Evolutionary conservation across 495 filamentous ascomycete genomes (phyloP).

Genomic region (Aspergillus heteromorphus): DNA sequence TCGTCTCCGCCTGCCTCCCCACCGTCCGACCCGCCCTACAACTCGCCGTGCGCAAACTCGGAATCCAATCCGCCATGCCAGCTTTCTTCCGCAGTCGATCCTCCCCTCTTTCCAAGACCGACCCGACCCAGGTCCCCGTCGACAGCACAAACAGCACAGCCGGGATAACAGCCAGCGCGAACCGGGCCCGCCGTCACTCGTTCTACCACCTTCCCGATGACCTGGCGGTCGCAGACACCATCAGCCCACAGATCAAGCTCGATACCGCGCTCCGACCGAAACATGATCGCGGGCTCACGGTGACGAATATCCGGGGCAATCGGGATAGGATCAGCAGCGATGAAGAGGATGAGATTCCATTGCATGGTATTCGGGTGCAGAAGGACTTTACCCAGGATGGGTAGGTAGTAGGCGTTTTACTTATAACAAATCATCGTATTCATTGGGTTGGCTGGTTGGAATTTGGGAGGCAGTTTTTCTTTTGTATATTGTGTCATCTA

Average conservation of each 20-base stretch:
- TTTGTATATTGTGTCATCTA: no score
- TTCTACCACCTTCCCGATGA: slow-evolving; percentile 19
- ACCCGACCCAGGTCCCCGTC: neutral
- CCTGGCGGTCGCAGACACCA: neutral
- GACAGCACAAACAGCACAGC: neutral
- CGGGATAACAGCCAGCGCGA: neutral
- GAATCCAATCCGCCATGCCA: slow-evolving; percentile 9
- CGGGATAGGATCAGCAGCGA: neutral
- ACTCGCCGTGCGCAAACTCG: slow-evolving; percentile 12
- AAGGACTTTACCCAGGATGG: slow-evolving; percentile 18
- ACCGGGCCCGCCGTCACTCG: slow-evolving; percentile 10
- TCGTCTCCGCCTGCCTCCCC: slow-evolving; percentile 42
- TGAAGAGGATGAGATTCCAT: slow-evolving; percentile 20
- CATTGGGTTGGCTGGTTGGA: neutral
- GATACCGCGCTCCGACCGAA: slow-evolving; percentile 13
- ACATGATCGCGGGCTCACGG: slow-evolving; percentile 15
- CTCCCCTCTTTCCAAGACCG: slow-evolving; percentile 2
- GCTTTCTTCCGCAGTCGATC: slow-evolving; percentile 7
- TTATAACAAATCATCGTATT: no score
- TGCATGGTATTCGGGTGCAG: slow-evolving; percentile 21
- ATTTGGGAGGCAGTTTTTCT: neutral
- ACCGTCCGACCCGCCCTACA: slow-evolving; percentile 31
- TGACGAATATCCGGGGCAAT: slow-evolving; percentile 12
- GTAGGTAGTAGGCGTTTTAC: no score
- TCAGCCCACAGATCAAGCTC: neutral